Base-by-base conservation (phyloP, 2,329 filamentous ascomycete genomes). In the Hypoxylon sp. region DNA sequence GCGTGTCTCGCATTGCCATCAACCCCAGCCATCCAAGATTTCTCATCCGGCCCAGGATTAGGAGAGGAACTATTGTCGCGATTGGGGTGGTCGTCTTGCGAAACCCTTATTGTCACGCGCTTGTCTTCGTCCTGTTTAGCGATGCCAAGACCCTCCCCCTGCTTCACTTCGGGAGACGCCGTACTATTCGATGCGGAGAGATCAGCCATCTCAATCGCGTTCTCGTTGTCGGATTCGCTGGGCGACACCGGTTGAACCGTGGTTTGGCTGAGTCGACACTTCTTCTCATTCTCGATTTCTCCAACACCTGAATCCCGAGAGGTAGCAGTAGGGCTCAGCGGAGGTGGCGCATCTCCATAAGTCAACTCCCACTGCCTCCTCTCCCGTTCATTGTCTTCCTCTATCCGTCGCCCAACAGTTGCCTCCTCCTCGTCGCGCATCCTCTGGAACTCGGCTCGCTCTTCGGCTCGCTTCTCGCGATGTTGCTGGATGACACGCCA, bases 401-500 rank as follows among this genome's bases (percentile, higher is more conserved):
- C 87, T 11, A 93, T 79, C 56, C 87, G 84, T 55, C 87, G 85
- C 3, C 92, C 93, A 2, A 90, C 83, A 41, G 87, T 87, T 58
- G 89, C 87, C 73, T 97, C 81, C 54, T 89, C 84, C 59, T 88
- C 77, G 57, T 85, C 83, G 2, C 77, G 81, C 72, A 70, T 64
- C 44, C 66, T 67, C 54, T 84, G 80, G 19, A 80, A 82, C 70
- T 84, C 81, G n/a, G 80, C 80, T 54, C 77, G 76, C 57, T 81
- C 81, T 15, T 79, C 80, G 0, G 82, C 85, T 70, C 79, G 85
- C 77, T 82, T 80, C 69, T 83, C 81, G 51, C 86, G 83, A 47
- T 83, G 83, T 63, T 89, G 84, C 71, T 88, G 87, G 62, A 97
- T 87, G 6, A 97, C 82, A 65, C 88, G 92, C 93, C 93, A 97